These are phyloP conservation scores for Microsporum audouinii DNA, from an alignment of 2,329 filamentous ascomycete genomes.

Conservation along the genomic window DNA sequence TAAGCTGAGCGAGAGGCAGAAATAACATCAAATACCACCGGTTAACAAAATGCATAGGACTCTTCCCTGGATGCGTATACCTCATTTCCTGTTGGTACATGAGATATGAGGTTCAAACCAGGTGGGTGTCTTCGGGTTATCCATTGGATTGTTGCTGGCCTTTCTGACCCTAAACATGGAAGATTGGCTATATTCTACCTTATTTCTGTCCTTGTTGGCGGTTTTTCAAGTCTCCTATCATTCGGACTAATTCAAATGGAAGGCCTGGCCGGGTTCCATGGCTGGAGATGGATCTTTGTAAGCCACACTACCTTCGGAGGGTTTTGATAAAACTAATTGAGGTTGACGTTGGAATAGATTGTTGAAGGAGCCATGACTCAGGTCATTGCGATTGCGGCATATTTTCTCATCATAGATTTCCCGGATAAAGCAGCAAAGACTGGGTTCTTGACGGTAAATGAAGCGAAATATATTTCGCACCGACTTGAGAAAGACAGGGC, in stretches of 20 bases:
- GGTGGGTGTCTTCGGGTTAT: slow-evolving; percentile 41
- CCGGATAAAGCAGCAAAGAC: slow-evolving; percentile 44
- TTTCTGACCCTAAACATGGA: neutral
- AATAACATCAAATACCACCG: neutral
- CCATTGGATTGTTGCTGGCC: neutral
- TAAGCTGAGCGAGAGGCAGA: neutral
- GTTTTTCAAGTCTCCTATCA: slow-evolving; percentile 23
- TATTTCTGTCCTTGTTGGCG: slow-evolving; percentile 8
- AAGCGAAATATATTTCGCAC: slow-evolving; percentile 30
- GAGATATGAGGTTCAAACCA: slow-evolving; percentile 55
- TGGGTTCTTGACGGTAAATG: slow-evolving; percentile 42
- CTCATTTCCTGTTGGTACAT: slow-evolving; percentile 36
- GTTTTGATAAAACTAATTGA: neutral
- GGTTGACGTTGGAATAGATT: slow-evolving; percentile 17
- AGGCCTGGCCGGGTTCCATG: slow-evolving; percentile 22
- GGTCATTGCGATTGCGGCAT: slow-evolving; percentile 39
- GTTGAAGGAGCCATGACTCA: slow-evolving; percentile 43
- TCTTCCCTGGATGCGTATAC: slow-evolving; percentile 37
- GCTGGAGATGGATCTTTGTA: slow-evolving; percentile 28
- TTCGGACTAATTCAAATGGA: slow-evolving; percentile 25
- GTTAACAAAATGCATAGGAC: slow-evolving; percentile 19
- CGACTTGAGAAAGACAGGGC: slow-evolving; percentile 47
- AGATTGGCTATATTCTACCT: slow-evolving; percentile 11
- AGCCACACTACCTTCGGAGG: neutral
- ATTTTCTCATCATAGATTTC: slow-evolving; percentile 53